These are phyloP conservation scores for Paramyrothecium roridum DNA, from an alignment of 2,329 filamentous ascomycete species.

Conservation along the genomic window DNA sequence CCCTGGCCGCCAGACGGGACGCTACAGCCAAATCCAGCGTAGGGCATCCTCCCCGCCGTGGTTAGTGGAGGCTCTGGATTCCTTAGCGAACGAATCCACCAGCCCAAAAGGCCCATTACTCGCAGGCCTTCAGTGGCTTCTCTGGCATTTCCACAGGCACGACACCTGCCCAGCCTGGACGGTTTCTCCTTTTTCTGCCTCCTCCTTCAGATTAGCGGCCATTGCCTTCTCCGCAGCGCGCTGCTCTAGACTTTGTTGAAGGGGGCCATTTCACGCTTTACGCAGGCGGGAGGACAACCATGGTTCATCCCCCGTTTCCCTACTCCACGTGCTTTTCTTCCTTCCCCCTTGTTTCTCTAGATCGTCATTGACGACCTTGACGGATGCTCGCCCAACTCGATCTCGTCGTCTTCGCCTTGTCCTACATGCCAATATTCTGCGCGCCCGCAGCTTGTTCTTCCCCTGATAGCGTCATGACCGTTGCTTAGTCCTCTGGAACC, in stretches of 20 bases:
- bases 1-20: no score
- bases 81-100: no score
- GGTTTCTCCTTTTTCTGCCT: neutral
- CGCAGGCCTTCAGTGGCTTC: no score
- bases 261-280: neutral
- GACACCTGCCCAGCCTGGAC: neutral
- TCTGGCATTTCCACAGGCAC: neutral
- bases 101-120: no score
- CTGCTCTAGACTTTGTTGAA: neutral
- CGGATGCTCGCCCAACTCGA: neutral
- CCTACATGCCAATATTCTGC: neutral
- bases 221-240: neutral
- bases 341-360: neutral
- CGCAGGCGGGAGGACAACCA: neutral
- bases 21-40: no score
- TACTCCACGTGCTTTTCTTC: neutral
- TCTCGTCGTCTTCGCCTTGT: no score
- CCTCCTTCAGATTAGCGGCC: neutral
- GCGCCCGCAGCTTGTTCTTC: neutral
- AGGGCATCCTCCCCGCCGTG: no score
- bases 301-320: neutral
- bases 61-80: no score
- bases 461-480: neutral
- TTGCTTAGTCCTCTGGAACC: neutral
- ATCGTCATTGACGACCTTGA: neutral